These are phyloP conservation scores for Chlamydomonas incerta DNA, from an alignment of 139 green algal species.

Conservation along the genomic window DNA sequence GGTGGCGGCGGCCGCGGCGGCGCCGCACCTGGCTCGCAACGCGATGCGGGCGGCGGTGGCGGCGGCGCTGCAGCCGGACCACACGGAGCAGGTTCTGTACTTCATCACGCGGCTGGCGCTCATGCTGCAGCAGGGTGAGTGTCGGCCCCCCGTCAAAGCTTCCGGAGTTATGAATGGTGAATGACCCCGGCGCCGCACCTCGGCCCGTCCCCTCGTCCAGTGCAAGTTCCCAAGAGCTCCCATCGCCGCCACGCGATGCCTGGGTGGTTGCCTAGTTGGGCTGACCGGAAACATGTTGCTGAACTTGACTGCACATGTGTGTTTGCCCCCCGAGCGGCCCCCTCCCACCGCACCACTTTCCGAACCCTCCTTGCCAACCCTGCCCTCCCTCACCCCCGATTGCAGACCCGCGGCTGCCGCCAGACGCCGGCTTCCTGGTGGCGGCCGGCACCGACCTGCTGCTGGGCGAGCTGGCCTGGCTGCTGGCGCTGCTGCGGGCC, in stretches of 20 bases:
- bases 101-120: conserved; percentile 15
- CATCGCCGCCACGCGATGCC: too few relatives aligned
- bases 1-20: conserved; percentile 3
- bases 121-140: conserved; percentile 34
- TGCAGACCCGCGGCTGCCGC: conserved; percentile 13
- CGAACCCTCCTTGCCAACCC: neutral
- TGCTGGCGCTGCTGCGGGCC: conserved; percentile 44
- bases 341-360: too few relatives aligned
- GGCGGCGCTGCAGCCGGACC: conserved; percentile 7
- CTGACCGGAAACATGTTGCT: too few relatives aligned
- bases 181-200: too few relatives aligned
- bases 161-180: too few relatives aligned
- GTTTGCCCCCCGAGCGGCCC: neutral
- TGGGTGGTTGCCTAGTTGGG: too few relatives aligned
- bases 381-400: neutral
- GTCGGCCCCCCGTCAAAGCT: too few relatives aligned
- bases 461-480: conserved; percentile 49
- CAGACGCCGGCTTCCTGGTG: conserved; percentile 49
- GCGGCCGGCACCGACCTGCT: conserved; percentile 40
- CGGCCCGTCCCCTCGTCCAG: too few relatives aligned
- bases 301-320: neutral
- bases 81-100: conserved; percentile 43
- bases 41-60: conserved; percentile 33
- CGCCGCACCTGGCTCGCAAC: conserved; percentile 6
- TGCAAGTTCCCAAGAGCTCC: too few relatives aligned